Percentiles rank a stretch among this genome's conserved stretches.
phyloP scores from a whole-genome alignment of 176 grass and related monocot species.

The Bromus sterilis region DNA sequence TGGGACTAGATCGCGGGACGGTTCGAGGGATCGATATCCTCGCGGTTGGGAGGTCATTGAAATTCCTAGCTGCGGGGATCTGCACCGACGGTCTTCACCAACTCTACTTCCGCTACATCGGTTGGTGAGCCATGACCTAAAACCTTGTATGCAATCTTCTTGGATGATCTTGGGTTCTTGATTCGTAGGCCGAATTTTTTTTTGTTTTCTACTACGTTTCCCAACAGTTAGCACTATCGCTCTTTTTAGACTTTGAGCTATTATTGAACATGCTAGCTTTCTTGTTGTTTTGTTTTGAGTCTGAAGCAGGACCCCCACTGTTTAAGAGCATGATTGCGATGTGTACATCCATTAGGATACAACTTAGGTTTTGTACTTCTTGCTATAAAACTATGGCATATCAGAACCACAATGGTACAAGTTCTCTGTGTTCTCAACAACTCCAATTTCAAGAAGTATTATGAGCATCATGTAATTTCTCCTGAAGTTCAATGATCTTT shows the following conservation, averaged over 20 bases:
- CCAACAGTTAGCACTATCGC: constrained; percentile 17
- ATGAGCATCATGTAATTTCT: constrained; percentile 37
- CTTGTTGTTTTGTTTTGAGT: constrained; percentile 31
- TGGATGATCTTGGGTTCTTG: too few species aligned
- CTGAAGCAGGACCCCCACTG: constrained; percentile 29
- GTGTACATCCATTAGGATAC: constrained; percentile 62
- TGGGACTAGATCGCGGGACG: too few species aligned
- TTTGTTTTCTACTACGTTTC: too few species aligned
- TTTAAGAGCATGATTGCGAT: constrained; percentile 68
- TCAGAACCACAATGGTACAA: constrained; percentile 27
- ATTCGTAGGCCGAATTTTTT: too few species aligned
- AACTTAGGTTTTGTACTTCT: constrained; percentile 54
- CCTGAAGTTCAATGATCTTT: constrained; percentile 73
- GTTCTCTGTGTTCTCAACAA: constrained; percentile 38
- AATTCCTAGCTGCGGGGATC: too few species aligned
- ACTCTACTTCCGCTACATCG: too few species aligned
- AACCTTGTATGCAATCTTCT: too few species aligned
- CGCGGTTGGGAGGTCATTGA: too few species aligned
- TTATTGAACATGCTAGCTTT: constrained; percentile 14
- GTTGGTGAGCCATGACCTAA: too few species aligned
- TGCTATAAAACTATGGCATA: constrained; percentile 31
- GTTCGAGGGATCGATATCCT: too few species aligned
- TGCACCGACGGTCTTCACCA: too few species aligned
- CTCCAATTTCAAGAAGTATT: constrained; percentile 44
- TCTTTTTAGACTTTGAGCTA: background rate